A percentile compares a stretch with the other conserved stretches of the same genome.
These are phyloP conservation scores for Colletotrichum ledebouriae DNA, from an alignment of 2,329 filamentous ascomycete species.

Conservation along the genomic window DNA sequence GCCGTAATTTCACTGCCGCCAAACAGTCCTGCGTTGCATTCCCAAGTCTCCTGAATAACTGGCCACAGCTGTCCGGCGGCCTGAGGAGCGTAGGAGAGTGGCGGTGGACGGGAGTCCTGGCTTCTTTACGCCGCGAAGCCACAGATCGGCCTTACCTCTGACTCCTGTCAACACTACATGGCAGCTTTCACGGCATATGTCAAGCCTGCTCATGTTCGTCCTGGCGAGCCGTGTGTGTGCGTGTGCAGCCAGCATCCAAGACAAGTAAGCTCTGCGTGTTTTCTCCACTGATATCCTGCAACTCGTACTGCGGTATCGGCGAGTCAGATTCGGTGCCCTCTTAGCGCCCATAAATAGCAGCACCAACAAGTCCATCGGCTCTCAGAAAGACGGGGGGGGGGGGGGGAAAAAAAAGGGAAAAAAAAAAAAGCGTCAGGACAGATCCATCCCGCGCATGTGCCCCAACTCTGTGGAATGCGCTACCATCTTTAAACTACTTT, in stretches of 20 bases:
- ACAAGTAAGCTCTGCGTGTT: neutral
- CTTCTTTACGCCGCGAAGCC: neutral
- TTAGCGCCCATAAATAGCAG: constrained; percentile 19
- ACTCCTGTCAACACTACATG: neutral
- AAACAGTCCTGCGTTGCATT: neutral
- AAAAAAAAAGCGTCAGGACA: neutral
- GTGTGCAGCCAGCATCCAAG: neutral
- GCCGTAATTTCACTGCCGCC: neutral
- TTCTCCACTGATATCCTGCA: constrained; percentile 5
- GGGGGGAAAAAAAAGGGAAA: neutral
- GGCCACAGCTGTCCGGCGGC: neutral
- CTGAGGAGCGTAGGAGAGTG: too few relatives aligned
- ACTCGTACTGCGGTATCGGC: constrained; percentile 31
- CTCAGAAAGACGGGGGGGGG: neutral
- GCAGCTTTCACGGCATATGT: neutral
- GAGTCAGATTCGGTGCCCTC: constrained; percentile 9
- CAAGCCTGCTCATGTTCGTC: neutral
- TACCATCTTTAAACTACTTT: constrained; percentile 5
- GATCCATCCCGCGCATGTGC: constrained; percentile 5
- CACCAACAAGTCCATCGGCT: constrained; percentile 2
- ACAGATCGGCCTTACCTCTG: neutral
- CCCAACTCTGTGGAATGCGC: constrained; percentile 3
- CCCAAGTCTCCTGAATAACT: neutral
- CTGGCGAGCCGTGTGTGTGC: neutral
- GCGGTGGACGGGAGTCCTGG: neutral